Percentiles rank a stretch among this genome's conserved stretches.
Evolutionary conservation across 768 basidiomycete genomes (phyloP).

Genomic region (Candolleomyces efflorescens): DNA sequence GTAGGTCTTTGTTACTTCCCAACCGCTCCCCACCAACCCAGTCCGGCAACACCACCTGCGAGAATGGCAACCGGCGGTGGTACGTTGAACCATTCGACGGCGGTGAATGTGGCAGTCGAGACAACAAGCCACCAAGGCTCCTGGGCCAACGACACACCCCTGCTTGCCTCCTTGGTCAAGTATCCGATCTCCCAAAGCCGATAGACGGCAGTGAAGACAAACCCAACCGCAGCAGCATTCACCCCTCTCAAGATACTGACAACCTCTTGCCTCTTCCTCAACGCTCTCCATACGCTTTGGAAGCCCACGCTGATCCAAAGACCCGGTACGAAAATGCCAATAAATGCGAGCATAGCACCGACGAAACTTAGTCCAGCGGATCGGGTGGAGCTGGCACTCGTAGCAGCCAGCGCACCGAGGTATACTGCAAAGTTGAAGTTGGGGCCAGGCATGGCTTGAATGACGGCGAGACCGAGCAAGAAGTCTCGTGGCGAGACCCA

Average conservation of each 20-base stretch:
- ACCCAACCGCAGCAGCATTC: slow-evolving; percentile 38
- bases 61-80: slow-evolving; percentile 37
- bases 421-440: slow-evolving; percentile 55
- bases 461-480: slow-evolving; percentile 47
- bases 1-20: too few relatives aligned
- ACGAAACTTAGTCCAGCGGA: slow-evolving; percentile 28
- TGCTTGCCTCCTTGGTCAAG: slow-evolving; percentile 22
- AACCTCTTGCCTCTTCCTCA: slow-evolving; percentile 26
- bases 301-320: slow-evolving; percentile 32
- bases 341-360: slow-evolving; percentile 43
- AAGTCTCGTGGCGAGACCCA: slow-evolving; percentile 54
- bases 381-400: slow-evolving; percentile 17
- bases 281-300: slow-evolving; percentile 29
- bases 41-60: slow-evolving; percentile 33
- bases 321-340: slow-evolving; percentile 50
- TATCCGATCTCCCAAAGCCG: slow-evolving; percentile 35
- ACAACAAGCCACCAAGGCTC: slow-evolving; percentile 50
- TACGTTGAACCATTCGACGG: slow-evolving; percentile 35
- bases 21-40: slow-evolving; percentile 40
- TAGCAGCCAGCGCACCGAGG: slow-evolving; percentile 41
- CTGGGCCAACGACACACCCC: slow-evolving; percentile 25
- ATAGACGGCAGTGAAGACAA: slow-evolving; percentile 39
- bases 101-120: slow-evolving; percentile 34
- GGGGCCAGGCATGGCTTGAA: slow-evolving; percentile 48
- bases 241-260: slow-evolving; percentile 32